Base-by-base conservation (phyloP, 768 basidiomycete species). In the Collybiopsis luxurians region DNA sequence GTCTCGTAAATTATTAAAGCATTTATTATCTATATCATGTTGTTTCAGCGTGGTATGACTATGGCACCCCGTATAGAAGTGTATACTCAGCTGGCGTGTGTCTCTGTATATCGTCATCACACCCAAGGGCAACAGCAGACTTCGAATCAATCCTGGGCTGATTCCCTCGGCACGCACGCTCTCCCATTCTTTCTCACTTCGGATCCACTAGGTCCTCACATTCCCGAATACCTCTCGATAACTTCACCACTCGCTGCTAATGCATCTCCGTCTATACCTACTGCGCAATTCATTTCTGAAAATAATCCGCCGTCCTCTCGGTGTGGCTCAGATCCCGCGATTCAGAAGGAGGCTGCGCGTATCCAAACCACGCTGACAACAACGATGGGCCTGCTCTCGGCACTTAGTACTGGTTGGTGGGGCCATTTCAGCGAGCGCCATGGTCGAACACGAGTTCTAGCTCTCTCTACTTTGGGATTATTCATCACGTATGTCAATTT, bases 381-480 rank as follows among this genome's bases (percentile, higher is more conserved):
- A 11, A 85, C 78, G 2, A 87, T 88, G 83, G 95, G 95, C 5
- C 61, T 85, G 3, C 79, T 97, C 13, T 88, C 89, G 19, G 92
- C 91, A 0, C 69, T 95, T 27, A 95, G 90, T 4, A 91, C 92
- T 0, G 90, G 87, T 2, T 93, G 87, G 83, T 97, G 95, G 95
- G 91, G 92, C 27, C 83, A 83, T 55, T 88, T 87, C 52, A 84
- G 90, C 26, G 92, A 96, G 66, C 77, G 84, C 21, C 72, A 87
- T 61, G 95, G 95, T 15, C 78, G 95, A 45, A 92, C 87, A 2
- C 82, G 77, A 52, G 86, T 95, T 24, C 81, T 96, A 55, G 86
- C 89, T 5, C 75, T 87, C 26, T 73, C 86, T 11, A 83, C 89
- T 0, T 66, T 89, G 24, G 92, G 95, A 17, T 57, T 75, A 17